These are phyloP conservation scores for Neonectria neomacrospora DNA, from an alignment of 2,329 filamentous ascomycete genomes.

Conservation along the genomic window DNA sequence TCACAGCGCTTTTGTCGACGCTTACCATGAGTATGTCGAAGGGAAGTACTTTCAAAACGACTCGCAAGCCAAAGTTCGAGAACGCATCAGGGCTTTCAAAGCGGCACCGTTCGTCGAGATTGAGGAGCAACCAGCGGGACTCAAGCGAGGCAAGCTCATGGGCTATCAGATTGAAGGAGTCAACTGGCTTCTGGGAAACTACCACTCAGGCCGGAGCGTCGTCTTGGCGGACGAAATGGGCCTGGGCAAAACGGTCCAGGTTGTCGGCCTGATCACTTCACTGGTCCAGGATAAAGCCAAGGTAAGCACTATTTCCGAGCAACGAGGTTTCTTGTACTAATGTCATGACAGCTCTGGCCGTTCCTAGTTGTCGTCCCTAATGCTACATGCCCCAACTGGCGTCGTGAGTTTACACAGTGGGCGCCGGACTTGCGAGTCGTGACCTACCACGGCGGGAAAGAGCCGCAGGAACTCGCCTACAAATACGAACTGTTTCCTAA, in stretches of 20 bases:
- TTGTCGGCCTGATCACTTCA: constrained; percentile 83
- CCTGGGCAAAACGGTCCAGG: constrained; percentile 94
- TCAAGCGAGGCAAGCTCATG: constrained; percentile 88
- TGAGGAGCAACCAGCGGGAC: constrained; percentile 75
- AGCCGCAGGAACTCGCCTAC: constrained; percentile 79
- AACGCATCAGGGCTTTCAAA: constrained; percentile 76
- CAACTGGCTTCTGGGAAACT: constrained; percentile 96
- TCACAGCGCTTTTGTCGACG: constrained; percentile 82
- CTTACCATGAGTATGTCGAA: constrained; percentile 87
- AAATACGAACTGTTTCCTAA: constrained; percentile 86
- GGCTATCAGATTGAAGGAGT: constrained; percentile 91
- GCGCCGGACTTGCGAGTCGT: constrained; percentile 86
- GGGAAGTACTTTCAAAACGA: constrained; percentile 76
- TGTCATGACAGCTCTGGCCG: constrained; percentile 73
- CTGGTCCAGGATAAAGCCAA: constrained; percentile 73
- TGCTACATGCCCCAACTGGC: constrained; percentile 97
- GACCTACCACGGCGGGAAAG: constrained; percentile 86
- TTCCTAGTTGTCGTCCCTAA: constrained; percentile 96
- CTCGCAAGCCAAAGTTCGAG: constrained; percentile 68
- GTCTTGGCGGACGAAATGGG: constrained; percentile 99
- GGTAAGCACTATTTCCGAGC: constrained; percentile 38
- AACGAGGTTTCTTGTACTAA: constrained; percentile 26
- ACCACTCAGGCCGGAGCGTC: constrained; percentile 82
- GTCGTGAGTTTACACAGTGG: constrained; percentile 95
- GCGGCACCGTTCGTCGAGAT: constrained; percentile 74